Evolutionary conservation across 2,329 filamentous ascomycete species (phyloP), one percentile per base, ranked within the genome.

Genomic region (Rhynchosporium agropyri): DNA sequence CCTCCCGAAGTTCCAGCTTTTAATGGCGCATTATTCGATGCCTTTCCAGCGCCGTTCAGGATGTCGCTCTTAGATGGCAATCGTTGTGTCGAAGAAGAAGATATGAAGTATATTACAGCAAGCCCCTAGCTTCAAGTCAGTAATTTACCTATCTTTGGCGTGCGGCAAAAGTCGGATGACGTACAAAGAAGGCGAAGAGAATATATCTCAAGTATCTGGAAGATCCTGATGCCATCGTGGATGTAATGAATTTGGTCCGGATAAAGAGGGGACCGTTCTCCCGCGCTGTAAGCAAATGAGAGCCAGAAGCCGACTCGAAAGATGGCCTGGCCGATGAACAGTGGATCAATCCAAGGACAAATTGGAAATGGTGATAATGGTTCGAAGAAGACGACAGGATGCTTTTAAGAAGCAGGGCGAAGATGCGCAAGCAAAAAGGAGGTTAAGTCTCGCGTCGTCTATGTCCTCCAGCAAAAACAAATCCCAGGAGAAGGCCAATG

Each of bases 161-260:
- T 49, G 0, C 31, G 43, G 26, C 10, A 20, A 29, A 40, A 12
- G 9, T 20, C 9, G 29, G 26, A 20, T 26, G 28, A 82, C 89
- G 74, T 84, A 96, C 93, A 74, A 96, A 89, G 74, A 92, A 84
- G 64, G 92, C 90, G 74, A 96, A 87, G 74, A 95, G 83, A 76
- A 97, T 83, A 78, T 88, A 89, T 82, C 86, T 85, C 82, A 88
- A 79, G 73, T 92, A 91, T 78, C 90, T 88, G 77, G 88, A 69
- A 15, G 73, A 68, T 57, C 73, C 73, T 38, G 72, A 69, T 58
- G 73, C 72, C 73, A 76, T 76, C 20, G 42, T 70, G 65, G 40
- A 43, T 3, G 60, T 40, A 53, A 54, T 53, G 63, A 60, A 58
- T 58, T 49, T 20, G 20, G 58, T 63, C 36, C 46, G 49, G 57